Conservation (phyloP, 352 stramenopile species). For the Peronospora tabacina region DNA sequence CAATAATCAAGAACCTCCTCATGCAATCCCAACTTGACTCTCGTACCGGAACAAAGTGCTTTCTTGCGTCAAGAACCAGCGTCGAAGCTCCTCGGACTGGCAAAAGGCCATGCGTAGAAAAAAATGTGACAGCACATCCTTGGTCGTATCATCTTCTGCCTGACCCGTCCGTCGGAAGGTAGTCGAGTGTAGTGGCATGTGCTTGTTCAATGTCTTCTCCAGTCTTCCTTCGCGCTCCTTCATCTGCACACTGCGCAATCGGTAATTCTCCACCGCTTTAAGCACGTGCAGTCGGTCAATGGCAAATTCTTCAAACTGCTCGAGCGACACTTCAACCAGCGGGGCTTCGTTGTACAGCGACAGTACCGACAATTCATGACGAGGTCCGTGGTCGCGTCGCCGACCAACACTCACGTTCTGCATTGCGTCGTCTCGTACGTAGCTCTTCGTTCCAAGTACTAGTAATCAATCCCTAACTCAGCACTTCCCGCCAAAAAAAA, state of each 20-base stretch:
- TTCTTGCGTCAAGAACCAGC: conserved; percentile 96
- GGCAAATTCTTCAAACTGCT: conserved; percentile 97
- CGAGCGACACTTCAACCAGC: conserved; percentile 91
- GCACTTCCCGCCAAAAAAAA: conserved; percentile 26
- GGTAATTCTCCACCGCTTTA: conserved; percentile 85
- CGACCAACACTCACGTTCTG: conserved; percentile 76
- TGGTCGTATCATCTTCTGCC: conserved; percentile 60
- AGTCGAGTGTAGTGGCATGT: conserved; percentile 59
- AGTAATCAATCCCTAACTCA: conserved; percentile 2
- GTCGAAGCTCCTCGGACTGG: conserved; percentile 93
- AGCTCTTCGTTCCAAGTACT: conserved; percentile 1
- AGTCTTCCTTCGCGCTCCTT: conserved; percentile 67
- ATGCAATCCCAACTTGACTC: neutral
- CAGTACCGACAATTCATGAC: conserved; percentile 54
- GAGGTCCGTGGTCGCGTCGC: conserved; percentile 43
- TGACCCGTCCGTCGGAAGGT: conserved; percentile 35
- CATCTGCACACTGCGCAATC: conserved; percentile 57
- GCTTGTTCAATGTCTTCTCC: conserved; percentile 82
- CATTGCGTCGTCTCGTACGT: conserved; percentile 34
- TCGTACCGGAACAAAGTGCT: conserved; percentile 88
- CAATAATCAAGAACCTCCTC: neutral
- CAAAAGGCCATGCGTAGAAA: conserved; percentile 97
- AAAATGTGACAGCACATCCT: conserved; percentile 95
- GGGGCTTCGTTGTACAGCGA: conserved; percentile 93
- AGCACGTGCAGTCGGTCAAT: conserved; percentile 92